A percentile compares a stretch with the other conserved stretches of the same genome.
Evolutionary conservation across 2,329 filamentous ascomycete genomes (phyloP).

Genomic region (Nigrospora oryzae): DNA sequence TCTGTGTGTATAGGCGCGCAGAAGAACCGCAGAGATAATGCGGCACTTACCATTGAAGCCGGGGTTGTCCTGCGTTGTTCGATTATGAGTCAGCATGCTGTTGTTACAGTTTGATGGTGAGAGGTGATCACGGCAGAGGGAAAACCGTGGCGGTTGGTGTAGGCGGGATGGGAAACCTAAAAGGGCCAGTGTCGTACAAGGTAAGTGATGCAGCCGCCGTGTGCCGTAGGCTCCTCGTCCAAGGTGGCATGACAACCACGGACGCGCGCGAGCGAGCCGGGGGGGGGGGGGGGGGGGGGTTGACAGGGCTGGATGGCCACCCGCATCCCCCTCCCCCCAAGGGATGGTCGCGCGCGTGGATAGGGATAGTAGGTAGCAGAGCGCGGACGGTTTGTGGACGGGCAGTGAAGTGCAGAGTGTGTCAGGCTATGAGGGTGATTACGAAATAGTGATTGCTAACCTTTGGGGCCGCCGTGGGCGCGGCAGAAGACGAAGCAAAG

Average conservation of each 20-base stretch:
- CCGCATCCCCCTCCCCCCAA: too few relatives aligned
- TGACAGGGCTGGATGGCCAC: not conserved
- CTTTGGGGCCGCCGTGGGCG: constrained; percentile 1
- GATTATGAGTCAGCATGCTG: constrained; percentile 21
- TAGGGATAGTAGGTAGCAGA: too few relatives aligned
- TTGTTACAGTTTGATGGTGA: constrained; percentile 1
- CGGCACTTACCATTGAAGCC: constrained; percentile 18
- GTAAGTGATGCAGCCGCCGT: too few relatives aligned
- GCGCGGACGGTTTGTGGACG: not conserved
- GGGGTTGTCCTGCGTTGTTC: constrained; percentile 18
- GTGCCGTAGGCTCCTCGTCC: too few relatives aligned
- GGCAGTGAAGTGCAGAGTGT: not conserved
- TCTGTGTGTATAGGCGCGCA: too few relatives aligned
- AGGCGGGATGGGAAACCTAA: too few relatives aligned
- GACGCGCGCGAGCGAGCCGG: too few relatives aligned
- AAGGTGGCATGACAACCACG: too few relatives aligned
- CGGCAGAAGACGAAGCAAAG: not conserved
- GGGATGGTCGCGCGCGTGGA: too few relatives aligned
- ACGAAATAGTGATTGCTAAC: constrained; percentile 5
- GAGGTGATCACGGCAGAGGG: not conserved
- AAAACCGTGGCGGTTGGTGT: not conserved
- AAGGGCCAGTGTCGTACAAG: too few relatives aligned
- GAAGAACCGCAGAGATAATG: constrained; percentile 2
- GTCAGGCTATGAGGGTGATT: not conserved
- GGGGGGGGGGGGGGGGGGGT: too few relatives aligned